phyloP scores from a whole-genome alignment of 2,329 filamentous ascomycete genomes.

The Dactylonectria estremocensis region DNA sequence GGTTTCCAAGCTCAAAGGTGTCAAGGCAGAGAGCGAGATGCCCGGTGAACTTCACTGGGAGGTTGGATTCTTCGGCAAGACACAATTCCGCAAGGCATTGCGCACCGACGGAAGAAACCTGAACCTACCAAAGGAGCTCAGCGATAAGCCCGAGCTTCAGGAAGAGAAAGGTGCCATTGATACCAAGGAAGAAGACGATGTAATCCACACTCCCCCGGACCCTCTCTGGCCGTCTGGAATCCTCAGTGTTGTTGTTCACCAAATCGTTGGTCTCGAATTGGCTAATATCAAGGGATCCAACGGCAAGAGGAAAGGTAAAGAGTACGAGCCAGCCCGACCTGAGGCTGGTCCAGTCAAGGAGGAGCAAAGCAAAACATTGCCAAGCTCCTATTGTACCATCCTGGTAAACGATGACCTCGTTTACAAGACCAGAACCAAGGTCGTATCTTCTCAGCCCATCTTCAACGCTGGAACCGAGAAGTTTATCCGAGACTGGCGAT shows the following conservation, averaged over 20 bases:
- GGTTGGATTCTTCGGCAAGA: conserved; percentile 94
- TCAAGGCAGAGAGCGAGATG: conserved; percentile 89
- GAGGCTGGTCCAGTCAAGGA: conserved; percentile 88
- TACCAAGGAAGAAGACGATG: conserved; percentile 82
- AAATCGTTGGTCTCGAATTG: conserved; percentile 96
- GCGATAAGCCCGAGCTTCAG: conserved; percentile 82
- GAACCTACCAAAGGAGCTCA: conserved; percentile 80
- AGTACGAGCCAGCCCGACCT: conserved; percentile 89
- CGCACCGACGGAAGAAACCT: conserved; percentile 90
- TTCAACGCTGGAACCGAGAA: conserved; percentile 97
- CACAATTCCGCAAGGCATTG: conserved; percentile 86
- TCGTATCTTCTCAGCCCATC: conserved; percentile 93
- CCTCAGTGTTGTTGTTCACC: conserved; percentile 88
- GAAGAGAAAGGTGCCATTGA: conserved; percentile 86
- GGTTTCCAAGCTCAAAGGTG: conserved; percentile 84
- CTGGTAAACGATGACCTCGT: conserved; percentile 89
- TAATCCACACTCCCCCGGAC: conserved; percentile 91
- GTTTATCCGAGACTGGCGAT: conserved; percentile 95
- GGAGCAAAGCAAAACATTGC: conserved; percentile 84
- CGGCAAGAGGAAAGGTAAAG: conserved; percentile 85
- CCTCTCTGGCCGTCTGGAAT: conserved; percentile 97
- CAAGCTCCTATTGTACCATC: conserved; percentile 95
- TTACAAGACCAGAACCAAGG: conserved; percentile 96
- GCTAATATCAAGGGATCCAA: conserved; percentile 89
- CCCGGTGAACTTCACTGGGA: conserved; percentile 96